phyloP scores from a whole-genome alignment of 176 grass and related monocot species.

The Secale cereale region DNA sequence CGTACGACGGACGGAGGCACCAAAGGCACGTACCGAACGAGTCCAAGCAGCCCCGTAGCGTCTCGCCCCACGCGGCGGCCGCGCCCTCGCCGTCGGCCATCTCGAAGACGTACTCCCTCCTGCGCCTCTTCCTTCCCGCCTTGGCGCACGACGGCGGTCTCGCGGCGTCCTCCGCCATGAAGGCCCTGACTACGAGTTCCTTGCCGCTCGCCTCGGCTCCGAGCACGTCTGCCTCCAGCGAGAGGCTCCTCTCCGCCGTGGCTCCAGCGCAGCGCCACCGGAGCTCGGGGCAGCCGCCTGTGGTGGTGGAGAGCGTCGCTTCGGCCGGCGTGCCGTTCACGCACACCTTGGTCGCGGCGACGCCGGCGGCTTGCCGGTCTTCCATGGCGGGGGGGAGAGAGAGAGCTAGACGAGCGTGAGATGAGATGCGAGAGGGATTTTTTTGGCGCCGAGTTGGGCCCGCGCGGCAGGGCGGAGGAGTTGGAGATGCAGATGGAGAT shows the following conservation, averaged over 20 bases:
- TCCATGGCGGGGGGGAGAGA: conserved; percentile 4
- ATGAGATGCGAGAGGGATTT: conserved; percentile 5
- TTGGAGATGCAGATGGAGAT: neutral
- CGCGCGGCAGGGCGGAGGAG: neutral
- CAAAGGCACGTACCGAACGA: conserved; percentile 40
- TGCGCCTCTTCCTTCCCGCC: conserved; percentile 19
- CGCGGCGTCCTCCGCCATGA: conserved; percentile 3
- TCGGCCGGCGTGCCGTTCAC: conserved; percentile 45
- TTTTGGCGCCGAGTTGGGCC: conserved; percentile 13
- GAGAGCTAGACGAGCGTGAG: neutral
- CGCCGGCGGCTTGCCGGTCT: neutral
- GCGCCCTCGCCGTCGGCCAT: conserved; percentile 45
- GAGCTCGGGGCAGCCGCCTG: conserved; percentile 22
- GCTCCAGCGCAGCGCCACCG: conserved; percentile 26
- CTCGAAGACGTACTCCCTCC: conserved; percentile 57
- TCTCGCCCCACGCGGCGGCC: conserved; percentile 26
- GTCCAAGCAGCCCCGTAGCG: conserved; percentile 28
- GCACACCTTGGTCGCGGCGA: conserved; percentile 20
- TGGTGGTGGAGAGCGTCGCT: conserved; percentile 18
- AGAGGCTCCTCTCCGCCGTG: conserved; percentile 22
- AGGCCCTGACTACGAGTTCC: conserved; percentile 48
- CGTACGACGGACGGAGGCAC: neutral
- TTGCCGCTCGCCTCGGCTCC: conserved; percentile 39
- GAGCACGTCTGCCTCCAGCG: conserved; percentile 59
- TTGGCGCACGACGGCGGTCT: conserved; percentile 10